A percentile compares a stretch with the other conserved stretches of the same genome.
phyloP scores from a whole-genome alignment of 495 filamentous ascomycete genomes.

The Barbatosphaeria neglecta region DNA sequence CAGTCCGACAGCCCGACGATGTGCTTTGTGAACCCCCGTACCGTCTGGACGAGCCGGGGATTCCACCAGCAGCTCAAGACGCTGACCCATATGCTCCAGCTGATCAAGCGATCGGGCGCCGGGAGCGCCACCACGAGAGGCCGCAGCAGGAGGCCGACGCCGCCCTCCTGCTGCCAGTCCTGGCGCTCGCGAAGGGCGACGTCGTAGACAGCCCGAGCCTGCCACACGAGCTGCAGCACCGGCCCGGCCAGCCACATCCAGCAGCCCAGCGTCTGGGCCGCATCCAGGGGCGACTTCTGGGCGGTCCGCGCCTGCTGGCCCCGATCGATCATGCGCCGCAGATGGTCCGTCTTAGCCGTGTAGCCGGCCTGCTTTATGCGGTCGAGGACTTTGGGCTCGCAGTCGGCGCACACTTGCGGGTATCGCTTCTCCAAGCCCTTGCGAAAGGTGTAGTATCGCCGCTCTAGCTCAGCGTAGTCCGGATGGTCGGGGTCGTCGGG shows the following conservation, averaged over 20 bases:
- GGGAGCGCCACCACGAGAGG: conserved; percentile 12
- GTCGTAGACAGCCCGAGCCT: conserved; percentile 22
- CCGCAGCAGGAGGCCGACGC: conserved; percentile 13
- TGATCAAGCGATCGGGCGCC: conserved; percentile 22
- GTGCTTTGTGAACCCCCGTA: conserved; percentile 50
- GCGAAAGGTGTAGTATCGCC: conserved; percentile 47
- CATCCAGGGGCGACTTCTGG: conserved; percentile 38
- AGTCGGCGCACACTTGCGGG: conserved; percentile 71
- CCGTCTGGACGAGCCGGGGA: conserved; percentile 51
- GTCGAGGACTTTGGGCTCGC: conserved; percentile 52
- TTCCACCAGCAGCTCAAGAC: conserved; percentile 66
- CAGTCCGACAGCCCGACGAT: conserved; percentile 55
- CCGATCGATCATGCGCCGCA: conserved; percentile 60
- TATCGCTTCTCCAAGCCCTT: conserved; percentile 60
- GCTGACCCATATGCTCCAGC: conserved; percentile 38
- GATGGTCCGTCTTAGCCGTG: conserved; percentile 66
- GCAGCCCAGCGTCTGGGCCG: conserved; percentile 33
- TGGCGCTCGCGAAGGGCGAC: conserved; percentile 10
- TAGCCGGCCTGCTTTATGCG: conserved; percentile 59
- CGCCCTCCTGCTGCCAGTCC: conserved; percentile 1
- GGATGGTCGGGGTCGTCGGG: conserved; percentile 53
- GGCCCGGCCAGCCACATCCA: conserved; percentile 43
- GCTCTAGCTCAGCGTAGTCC: conserved; percentile 42
- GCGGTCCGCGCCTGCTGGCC: conserved; percentile 34
- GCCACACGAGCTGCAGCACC: conserved; percentile 40